These are phyloP conservation scores for Apiotrichum mycotoxinovorans DNA, from an alignment of 1,284 basidiomycete genomes.

Conservation along the genomic window DNA sequence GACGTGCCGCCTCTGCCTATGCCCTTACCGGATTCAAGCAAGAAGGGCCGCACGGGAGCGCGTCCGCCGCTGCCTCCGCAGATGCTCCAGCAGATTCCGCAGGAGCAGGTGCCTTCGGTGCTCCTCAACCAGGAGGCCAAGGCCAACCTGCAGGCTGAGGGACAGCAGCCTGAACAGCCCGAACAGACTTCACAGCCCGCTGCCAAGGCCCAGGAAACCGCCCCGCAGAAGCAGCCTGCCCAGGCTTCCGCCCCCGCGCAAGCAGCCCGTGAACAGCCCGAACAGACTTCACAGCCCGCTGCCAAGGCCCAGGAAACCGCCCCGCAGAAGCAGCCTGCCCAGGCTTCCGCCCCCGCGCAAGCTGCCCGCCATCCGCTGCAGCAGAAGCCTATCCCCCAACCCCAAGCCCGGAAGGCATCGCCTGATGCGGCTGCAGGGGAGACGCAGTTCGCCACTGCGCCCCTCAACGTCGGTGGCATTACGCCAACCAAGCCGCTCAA, in stretches of 20 bases:
- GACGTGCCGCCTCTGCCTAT: background rate
- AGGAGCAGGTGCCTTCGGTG: too few species aligned
- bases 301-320: background rate
- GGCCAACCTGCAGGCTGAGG: background rate
- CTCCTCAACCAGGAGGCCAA: background rate
- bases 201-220: too few species aligned
- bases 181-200: too few species aligned
- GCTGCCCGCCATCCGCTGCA: background rate
- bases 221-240: too few species aligned
- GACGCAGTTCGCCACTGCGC: background rate
- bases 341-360: background rate
- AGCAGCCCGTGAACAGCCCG: too few species aligned
- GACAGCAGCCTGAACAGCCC: too few species aligned
- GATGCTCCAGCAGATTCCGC: background rate
- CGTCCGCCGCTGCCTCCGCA: background rate
- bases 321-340: background rate
- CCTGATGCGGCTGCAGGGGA: too few species aligned
- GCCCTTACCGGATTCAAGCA: background rate
- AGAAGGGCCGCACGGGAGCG: background rate
- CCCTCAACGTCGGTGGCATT: background rate
- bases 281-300: too few species aligned
- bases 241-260: too few species aligned
- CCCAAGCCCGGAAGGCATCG: background rate
- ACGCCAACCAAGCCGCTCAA: slow-evolving; percentile 4
- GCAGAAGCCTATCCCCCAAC: background rate